Evolutionary conservation across 1,139 yeast species (phyloP), one percentile per base, ranked within the genome.

Genomic region (Saccharomycopsis hybrid): DNA sequence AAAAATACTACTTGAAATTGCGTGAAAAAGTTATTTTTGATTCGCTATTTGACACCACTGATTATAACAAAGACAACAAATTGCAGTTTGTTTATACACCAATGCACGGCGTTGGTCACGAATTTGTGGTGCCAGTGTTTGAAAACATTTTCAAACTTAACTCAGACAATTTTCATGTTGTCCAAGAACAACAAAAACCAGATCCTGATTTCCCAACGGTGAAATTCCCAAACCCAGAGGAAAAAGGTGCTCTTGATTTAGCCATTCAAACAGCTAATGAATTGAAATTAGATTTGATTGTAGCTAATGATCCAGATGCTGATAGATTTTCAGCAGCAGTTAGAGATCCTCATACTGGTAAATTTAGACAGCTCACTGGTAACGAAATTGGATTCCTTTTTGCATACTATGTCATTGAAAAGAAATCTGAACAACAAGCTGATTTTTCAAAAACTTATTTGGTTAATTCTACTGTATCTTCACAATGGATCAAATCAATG

Each of bases 291-390:
- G 63, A 68, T 4, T 63, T 89, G 42, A 92, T 90, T 2, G 59
- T 92, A 4, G 96, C 97, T 2, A 90, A 84, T 63, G 98, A 92
- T 61, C 97, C 98, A 0, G 97, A 92, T 66, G 98, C 97, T 1
- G 98, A 92, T 64, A 72, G 98, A 54, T 90, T 90, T 63, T 81
- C 88, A 42, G 85, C 80, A 4, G 82, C 92, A 1, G 80, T 80
- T 48, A 68, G 66, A 47, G 47, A 32, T 29, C 58, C 62, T 4
- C 52, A 56, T 1, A 52, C 58, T 1, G 76, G 73, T 2, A 52
- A 62, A 25, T 90, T 96, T 95, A 69, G 66, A 46, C 97, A 90
- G 64, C 67, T 92, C 50, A 83, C 94, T 0, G 98, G 98, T 3
- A 90, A 92, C 66, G 96, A 90, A 63, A 75, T 92, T 51, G 98